Evolutionary conservation across 371 early-diverging fungal genomes (phyloP), one percentile per base, ranked within the genome.

Genomic region (Blastocladiella emersonii): DNA sequence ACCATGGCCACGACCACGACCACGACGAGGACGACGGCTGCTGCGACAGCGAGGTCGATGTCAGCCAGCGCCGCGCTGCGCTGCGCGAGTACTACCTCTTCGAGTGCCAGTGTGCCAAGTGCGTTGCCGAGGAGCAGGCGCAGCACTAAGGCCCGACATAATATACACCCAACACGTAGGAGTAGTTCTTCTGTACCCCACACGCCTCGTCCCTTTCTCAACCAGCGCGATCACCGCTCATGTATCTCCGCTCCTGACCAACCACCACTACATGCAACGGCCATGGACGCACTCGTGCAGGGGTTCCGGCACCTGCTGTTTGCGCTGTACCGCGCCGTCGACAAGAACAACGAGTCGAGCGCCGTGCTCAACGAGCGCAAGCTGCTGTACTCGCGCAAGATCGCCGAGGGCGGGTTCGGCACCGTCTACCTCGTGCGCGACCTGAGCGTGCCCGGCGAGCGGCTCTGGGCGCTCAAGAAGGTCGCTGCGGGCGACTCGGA

Each of bases 31-130:
- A 44, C 7, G 35, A 63, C 15, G 44, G 37, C 4, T 57, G 32
- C 39, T 15, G 39, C 3, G 63, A 39, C 8, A 7, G n/a, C 8
- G 61, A 5, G 19, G 35, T 45, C 12, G 32, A 55, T 27, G 63
- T 61, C n/a, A 21, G 36, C n/a, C 23, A 13, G 17, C 63, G 63
- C 21, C 36, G 64, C 27, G 23, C 12, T 1, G 19, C 13, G 32
- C 34, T 65, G 56, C 21, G 32, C 25, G 63, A 63, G 35, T 65
- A 49, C 43, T 65, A 65, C 48, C 30, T 63, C 17, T 65, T 65
- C 51, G 65, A 63, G n/a, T 65, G 65, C 49, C 21, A 43, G 34
- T 65, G 65, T 30, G 10, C 19, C 21, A 51, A 55, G 21, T 65
- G 65, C 25, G 23, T 45, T 12, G n/a, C 21, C 15, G 64, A 63